Percentiles rank a stretch among this genome's conserved stretches.
Evolutionary conservation across 2,329 filamentous ascomycete species (phyloP).

Genomic region (Aspergillus pseudoviridinutans): DNA sequence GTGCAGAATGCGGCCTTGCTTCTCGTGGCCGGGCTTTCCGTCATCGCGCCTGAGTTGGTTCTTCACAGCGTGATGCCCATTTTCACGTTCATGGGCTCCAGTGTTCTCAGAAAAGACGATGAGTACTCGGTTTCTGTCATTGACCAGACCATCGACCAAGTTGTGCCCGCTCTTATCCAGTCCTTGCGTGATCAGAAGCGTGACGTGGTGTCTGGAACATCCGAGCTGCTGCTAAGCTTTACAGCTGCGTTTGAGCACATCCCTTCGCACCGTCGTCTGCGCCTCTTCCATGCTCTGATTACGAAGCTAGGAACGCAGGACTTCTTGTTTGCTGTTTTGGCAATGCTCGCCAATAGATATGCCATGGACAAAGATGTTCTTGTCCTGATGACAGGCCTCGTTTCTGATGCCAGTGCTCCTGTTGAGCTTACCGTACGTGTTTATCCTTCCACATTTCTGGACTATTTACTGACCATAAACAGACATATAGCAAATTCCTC

Average conservation of each 20-base stretch:
- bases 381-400: slow-evolving; percentile 70
- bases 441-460: not conserved
- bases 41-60: slow-evolving; percentile 83
- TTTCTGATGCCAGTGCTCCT: slow-evolving; percentile 67
- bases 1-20: slow-evolving; percentile 90
- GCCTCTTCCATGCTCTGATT: slow-evolving; percentile 78
- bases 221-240: slow-evolving; percentile 91
- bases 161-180: slow-evolving; percentile 84
- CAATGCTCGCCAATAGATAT: slow-evolving; percentile 88
- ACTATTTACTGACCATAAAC: slow-evolving; percentile 20
- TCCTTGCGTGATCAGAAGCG: slow-evolving; percentile 76
- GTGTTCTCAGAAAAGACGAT: slow-evolving; percentile 85
- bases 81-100: slow-evolving; percentile 96
- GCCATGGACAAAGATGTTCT: slow-evolving; percentile 69
- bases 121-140: slow-evolving; percentile 97
- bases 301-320: slow-evolving; percentile 81
- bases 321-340: slow-evolving; percentile 80
- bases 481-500: slow-evolving; percentile 73
- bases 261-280: slow-evolving; percentile 75
- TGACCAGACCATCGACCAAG: slow-evolving; percentile 86
- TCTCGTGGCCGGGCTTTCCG: slow-evolving; percentile 80
- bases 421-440: slow-evolving; percentile 59
- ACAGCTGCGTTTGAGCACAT: slow-evolving; percentile 96
- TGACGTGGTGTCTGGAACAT: slow-evolving; percentile 73
- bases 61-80: slow-evolving; percentile 98